Base-by-base conservation (phyloP, 169 alveolate species). In the Amoebophrya sp. region DNA sequence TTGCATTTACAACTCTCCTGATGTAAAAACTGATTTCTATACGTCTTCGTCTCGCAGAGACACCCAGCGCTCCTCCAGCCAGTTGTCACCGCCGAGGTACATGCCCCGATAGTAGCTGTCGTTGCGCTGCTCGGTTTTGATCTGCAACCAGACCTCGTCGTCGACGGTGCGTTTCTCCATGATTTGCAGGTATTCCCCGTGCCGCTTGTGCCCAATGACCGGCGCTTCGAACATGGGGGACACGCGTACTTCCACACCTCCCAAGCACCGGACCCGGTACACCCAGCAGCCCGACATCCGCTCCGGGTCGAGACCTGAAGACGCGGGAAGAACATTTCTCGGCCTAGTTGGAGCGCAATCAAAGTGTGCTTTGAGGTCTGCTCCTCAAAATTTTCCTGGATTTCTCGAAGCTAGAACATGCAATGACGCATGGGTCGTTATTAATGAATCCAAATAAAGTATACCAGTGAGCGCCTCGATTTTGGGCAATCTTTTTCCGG, bases 21-120 rank as follows among this genome's bases (percentile, higher is more conserved):
- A n/a, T n/a, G n/a, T n/a, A n/a, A n/a, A n/a, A n/a, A n/a, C n/a
- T n/a, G n/a, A n/a, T n/a, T n/a, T n/a, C n/a, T n/a, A n/a, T n/a
- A 18, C 66, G 35, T 66, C 83, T 25, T 66, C 83, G 35, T 66
- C 83, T 2, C 83, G 83, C 0, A 66, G 35, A 2, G 39, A 25
- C 2, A 66, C 83, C 83, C 83, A 66, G 83, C 83, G 83, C 35
- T 66, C 83, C 35, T 66, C 83, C 38, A 66, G 1, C 83, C 83
- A 66, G 35, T 66, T n/a, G 35, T 66, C 83, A 25, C 83, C 83
- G 18, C 35, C 29, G 35, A 18, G 39, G 83, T 66, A 66, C 35
- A 66, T 7, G 10, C 83, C 83, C 32, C 83, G 29, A n/a, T n/a
- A n/a, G 83, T 66, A 66, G 32, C 2, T n/a, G 0, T 7, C 32